phyloP scores from a whole-genome alignment of 2,329 filamentous ascomycete genomes.

The Alternaria sp. region DNA sequence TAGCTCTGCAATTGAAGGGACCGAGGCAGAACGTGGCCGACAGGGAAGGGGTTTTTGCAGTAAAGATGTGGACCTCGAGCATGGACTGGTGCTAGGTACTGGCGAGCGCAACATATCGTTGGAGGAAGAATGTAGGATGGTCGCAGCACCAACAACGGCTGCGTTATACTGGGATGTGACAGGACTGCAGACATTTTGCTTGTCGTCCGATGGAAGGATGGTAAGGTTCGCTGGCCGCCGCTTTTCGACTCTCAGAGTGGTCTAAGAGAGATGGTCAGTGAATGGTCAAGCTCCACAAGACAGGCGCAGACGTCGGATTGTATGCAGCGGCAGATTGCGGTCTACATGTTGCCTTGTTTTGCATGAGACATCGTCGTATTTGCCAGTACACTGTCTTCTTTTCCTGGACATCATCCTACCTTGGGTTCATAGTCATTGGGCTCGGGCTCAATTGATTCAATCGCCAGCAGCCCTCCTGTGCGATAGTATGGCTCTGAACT shows the following conservation, averaged over 20 bases:
- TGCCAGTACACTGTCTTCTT: constrained; percentile 39
- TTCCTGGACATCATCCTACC: constrained; percentile 37
- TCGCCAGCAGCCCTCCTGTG: constrained; percentile 51
- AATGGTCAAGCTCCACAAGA: constrained; percentile 44
- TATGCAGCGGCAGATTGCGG: constrained; percentile 24
- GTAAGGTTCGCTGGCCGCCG: constrained; percentile 43
- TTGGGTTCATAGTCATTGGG: constrained; percentile 30
- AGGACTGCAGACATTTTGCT: constrained; percentile 33
- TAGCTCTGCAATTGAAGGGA: constrained; percentile 50
- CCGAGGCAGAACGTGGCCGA: constrained; percentile 52
- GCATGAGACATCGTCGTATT: constrained; percentile 45
- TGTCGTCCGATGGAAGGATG: constrained; percentile 36
- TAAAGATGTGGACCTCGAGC: constrained; percentile 37
- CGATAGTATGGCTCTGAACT: constrained; percentile 46
- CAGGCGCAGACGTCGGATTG: constrained; percentile 27
- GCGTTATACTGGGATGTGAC: constrained; percentile 40
- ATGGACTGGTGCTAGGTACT: constrained; percentile 41
- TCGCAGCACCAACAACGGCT: constrained; percentile 38
- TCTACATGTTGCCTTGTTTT: constrained; percentile 28
- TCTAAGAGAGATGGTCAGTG: constrained; percentile 41
- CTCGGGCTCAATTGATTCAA: constrained; percentile 32
- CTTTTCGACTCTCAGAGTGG: constrained; percentile 28
- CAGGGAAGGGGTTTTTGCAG: constrained; percentile 46
- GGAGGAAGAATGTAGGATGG: constrained; percentile 52
- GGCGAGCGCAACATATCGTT: constrained; percentile 56